phyloP scores from a whole-genome alignment of 179 eudicot species.

The Silene vulgaris region DNA sequence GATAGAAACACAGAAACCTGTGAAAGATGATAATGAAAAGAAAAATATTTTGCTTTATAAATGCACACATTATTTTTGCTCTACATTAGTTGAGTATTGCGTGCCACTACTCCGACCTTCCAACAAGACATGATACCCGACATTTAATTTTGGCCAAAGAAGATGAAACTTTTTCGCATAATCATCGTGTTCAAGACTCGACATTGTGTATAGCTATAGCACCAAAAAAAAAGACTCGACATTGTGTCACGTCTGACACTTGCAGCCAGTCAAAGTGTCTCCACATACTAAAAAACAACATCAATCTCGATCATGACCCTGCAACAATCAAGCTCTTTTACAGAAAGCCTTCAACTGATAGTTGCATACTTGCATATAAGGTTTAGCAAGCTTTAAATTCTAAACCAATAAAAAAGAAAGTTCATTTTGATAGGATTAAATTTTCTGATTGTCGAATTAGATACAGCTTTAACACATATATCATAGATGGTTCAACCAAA shows the following conservation, averaged over 20 bases:
- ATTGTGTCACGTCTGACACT: background rate
- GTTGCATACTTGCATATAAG: slow-evolving; percentile 6
- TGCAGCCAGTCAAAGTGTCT: background rate
- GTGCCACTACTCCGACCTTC: background rate
- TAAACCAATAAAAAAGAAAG: background rate
- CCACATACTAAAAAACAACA: background rate
- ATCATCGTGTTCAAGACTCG: background rate
- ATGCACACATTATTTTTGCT: background rate
- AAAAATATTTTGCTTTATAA: background rate
- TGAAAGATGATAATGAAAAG: background rate
- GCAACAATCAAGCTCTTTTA: background rate
- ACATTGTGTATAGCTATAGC: background rate
- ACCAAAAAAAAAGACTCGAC: background rate
- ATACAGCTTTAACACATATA: background rate
- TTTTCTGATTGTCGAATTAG: background rate
- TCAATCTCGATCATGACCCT: background rate
- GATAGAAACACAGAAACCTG: slow-evolving; percentile 4
- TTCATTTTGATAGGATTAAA: background rate
- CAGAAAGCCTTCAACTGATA: background rate
- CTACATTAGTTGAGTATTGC: background rate
- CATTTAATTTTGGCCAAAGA: background rate
- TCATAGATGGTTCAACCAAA: background rate
- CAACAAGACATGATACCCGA: background rate
- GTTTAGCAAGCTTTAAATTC: background rate
- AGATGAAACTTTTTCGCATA: background rate